These are phyloP conservation scores for Zygosaccharomyces rouxii DNA, from an alignment of 805 yeast genomes.

Conservation along the genomic window DNA sequence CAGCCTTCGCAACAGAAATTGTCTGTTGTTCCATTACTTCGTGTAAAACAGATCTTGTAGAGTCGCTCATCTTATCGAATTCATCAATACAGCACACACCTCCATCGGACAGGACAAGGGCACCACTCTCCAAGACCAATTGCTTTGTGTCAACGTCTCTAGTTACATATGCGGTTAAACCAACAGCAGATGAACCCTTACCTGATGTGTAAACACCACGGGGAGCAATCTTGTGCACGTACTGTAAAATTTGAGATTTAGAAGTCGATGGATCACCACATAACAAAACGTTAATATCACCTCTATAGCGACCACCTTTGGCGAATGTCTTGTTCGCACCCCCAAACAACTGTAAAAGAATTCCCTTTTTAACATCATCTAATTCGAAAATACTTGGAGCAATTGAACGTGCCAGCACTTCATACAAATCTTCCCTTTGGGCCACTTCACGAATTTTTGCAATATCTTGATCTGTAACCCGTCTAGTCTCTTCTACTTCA, in stretches of 20 bases:
- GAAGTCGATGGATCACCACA: constrained; percentile 99
- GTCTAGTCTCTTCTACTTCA: constrained; percentile 71
- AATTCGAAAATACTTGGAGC: constrained; percentile 97
- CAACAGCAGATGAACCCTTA: constrained; percentile 98
- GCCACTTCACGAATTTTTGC: constrained; percentile 58
- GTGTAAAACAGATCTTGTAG: constrained; percentile 90
- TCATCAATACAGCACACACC: constrained; percentile 99
- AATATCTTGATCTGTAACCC: constrained; percentile 64
- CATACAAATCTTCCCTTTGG: constrained; percentile 74
- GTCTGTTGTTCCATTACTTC: constrained; percentile 99
- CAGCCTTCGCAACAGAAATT: constrained; percentile 96
- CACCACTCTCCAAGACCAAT: constrained; percentile 91
- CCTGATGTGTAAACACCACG: constrained; percentile 98
- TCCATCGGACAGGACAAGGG: constrained; percentile 92
- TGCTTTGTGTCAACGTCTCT: constrained; percentile 92
- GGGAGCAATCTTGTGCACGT: constrained; percentile 96
- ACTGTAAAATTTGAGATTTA: constrained; percentile 88
- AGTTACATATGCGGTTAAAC: constrained; percentile 94
- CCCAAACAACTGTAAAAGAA: constrained; percentile 86
- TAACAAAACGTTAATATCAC: constrained; percentile 84
- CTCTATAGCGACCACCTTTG: constrained; percentile 93
- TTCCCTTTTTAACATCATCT: constrained; percentile 96
- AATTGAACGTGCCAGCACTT: constrained; percentile 77
- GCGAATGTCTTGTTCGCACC: constrained; percentile 86
- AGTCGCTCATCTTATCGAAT: constrained; percentile 94